Evolutionary conservation across 768 basidiomycete genomes (phyloP).

Genomic region (Mycena amicta): DNA sequence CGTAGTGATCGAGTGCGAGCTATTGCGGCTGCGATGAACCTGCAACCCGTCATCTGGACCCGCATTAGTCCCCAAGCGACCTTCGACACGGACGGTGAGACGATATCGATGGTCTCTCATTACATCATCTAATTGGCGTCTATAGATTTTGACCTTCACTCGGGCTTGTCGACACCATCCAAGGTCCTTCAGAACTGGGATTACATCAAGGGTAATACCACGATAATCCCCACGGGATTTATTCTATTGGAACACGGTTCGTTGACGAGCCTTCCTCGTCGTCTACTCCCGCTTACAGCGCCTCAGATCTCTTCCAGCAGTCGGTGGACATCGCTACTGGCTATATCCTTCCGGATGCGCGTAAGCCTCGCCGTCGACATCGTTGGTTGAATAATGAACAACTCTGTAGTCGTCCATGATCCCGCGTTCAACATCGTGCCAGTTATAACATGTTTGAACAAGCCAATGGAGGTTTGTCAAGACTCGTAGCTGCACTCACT

Average conservation of each 20-base stretch:
- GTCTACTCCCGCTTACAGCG: too few species aligned
- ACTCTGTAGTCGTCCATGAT: constrained; percentile 48
- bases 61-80: constrained; percentile 58
- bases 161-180: constrained; percentile 56
- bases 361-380: neutral
- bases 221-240: constrained; percentile 70
- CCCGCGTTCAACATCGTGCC: constrained; percentile 71
- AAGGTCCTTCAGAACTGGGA: constrained; percentile 76
- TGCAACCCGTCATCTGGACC: constrained; percentile 86
- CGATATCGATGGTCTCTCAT: neutral
- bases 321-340: constrained; percentile 84
- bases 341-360: constrained; percentile 81
- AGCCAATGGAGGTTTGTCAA: constrained; percentile 25
- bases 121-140: constrained; percentile 13
- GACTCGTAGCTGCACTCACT: neutral
- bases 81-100: constrained; percentile 69
- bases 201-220: constrained; percentile 65
- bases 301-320: constrained; percentile 74
- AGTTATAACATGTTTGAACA: constrained; percentile 68
- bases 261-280: too few species aligned
- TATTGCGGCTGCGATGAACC: constrained; percentile 79
- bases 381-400: too few species aligned
- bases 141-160: constrained; percentile 79
- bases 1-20: constrained; percentile 82
- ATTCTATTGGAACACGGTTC: constrained; percentile 81